A percentile compares a stretch with the other conserved stretches of the same genome.
Conservation (phyloP, 257 asterid genomes). For the Solanum peruvianum region DNA sequence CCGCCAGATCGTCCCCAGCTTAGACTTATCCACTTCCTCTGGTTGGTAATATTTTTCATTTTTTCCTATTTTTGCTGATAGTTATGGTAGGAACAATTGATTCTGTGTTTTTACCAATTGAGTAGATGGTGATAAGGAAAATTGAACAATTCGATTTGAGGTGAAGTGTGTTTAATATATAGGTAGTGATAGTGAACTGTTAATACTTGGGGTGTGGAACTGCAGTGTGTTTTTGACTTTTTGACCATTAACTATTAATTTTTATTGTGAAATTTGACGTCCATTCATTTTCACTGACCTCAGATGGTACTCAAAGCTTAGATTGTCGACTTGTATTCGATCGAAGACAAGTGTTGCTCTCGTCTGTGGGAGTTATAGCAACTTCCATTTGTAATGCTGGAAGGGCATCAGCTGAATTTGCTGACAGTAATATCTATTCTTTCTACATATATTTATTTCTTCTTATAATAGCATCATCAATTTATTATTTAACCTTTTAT, state of each 20-base stretch:
- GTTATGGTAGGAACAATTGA: not conserved
- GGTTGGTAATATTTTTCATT: not conserved
- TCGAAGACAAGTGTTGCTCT: conserved; percentile 49
- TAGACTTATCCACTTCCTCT: not conserved
- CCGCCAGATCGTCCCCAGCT: not conserved
- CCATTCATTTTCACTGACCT: not conserved
- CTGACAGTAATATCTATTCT: conserved; percentile 56
- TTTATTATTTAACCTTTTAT: not conserved
- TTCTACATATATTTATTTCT: not conserved
- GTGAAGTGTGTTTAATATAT: not conserved
- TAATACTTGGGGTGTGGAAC: not conserved
- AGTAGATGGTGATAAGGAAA: not conserved
- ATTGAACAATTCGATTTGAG: not conserved
- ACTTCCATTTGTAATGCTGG: conserved; percentile 14
- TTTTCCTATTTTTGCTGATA: not conserved
- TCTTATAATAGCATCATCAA: not conserved
- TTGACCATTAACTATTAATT: not conserved
- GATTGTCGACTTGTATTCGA: conserved; percentile 24
- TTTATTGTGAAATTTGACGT: not conserved
- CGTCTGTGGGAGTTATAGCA: conserved; percentile 45
- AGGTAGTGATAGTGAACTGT: not conserved
- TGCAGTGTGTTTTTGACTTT: not conserved
- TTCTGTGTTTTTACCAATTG: not conserved
- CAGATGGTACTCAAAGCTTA: conserved; percentile 27
- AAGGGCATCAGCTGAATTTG: conserved; percentile 55